A percentile compares a stretch with the other conserved stretches of the same genome.
Conservation (phyloP, 2,329 filamentous ascomycete species). For the Alternaria incomplexa region DNA sequence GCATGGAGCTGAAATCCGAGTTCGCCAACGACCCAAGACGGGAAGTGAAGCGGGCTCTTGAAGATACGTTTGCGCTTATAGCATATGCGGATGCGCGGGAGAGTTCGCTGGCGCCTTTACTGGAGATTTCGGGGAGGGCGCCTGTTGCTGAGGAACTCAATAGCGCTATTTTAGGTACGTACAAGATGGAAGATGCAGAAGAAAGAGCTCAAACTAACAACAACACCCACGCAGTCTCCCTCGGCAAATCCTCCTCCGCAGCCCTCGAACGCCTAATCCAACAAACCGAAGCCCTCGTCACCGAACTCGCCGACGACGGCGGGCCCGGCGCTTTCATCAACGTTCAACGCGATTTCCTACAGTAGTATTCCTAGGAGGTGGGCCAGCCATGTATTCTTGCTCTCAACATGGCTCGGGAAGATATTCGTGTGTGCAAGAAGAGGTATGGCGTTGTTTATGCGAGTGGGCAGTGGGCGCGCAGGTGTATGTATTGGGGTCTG, state of each 20-base stretch:
- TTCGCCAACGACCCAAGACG: constrained; percentile 74
- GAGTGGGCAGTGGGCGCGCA: not conserved
- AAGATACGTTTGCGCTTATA: constrained; percentile 86
- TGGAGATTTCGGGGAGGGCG: constrained; percentile 76
- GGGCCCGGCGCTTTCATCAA: constrained; percentile 85
- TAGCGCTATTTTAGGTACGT: constrained; percentile 81
- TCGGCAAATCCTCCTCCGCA: constrained; percentile 87
- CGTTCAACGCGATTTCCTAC: constrained; percentile 52
- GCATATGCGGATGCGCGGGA: constrained; percentile 83
- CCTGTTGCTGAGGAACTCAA: constrained; percentile 92
- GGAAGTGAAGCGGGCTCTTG: constrained; percentile 74
- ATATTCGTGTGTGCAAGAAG: not conserved
- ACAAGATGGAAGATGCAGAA: not conserved
- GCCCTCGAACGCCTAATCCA: constrained; percentile 85
- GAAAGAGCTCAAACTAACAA: not conserved
- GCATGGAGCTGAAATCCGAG: constrained; percentile 76
- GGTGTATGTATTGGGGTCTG: not conserved
- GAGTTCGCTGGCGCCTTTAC: constrained; percentile 76
- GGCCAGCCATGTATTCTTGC: not conserved
- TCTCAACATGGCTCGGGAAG: not conserved
- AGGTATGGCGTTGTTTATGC: not conserved
- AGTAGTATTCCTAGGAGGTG: constrained; percentile 19
- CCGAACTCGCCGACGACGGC: constrained; percentile 79
- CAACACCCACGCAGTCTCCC: constrained; percentile 66
- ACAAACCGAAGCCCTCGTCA: constrained; percentile 85